Evolutionary conservation across 106 monocot genomes (phyloP), one percentile per base, ranked within the genome.

Genomic region (Acorus calamus): DNA sequence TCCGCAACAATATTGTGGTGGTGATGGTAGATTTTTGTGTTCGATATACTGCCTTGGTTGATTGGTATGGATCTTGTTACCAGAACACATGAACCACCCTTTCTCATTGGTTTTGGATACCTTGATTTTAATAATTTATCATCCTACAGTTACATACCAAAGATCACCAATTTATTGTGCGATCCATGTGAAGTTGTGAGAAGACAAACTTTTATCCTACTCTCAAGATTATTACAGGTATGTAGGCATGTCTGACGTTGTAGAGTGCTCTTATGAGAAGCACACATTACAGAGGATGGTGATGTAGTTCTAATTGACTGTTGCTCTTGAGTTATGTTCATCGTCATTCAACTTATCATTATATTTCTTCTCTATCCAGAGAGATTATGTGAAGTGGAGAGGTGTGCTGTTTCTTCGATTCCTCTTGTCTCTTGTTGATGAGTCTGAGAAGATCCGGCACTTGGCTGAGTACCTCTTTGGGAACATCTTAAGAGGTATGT

Each of bases 331-430:
- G 48, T 50, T 56, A 14, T 12, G 54, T 11, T 66, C 6, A 11
- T 3, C 3, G 9, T 45, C 2, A 6, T 55, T 7, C 46, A 41
- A 48, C 28, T 53, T 55, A 3, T 52, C 56, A 11, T 11, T 45
- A 49, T 9, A 14, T 7, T 42, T 54, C 12, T 28, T 11, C 63
- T 50, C 74, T 73, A 52, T 80, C 2, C 63, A 98, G 96, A 80
- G 96, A 69, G 96, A 98, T 72, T 98, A 98, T 64, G 90, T 98
- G 47, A 98, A 98, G 72, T 98, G 96, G 96, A 87, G 77, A 83
- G 96, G 91, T 48, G 96, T 88, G 4, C 70, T 91, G n/a, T 98
- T 91, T 77, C 87, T 91, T 53, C 78, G 85, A 45, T 98, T 98
- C 68, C 78, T 91, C 42, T 75, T 83, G 50, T 77, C 83, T 61